A percentile compares a stretch with the other conserved stretches of the same genome.
These are phyloP conservation scores for Goniomonas avonlea DNA, from an alignment of 78 protist species.

Conservation along the genomic window DNA sequence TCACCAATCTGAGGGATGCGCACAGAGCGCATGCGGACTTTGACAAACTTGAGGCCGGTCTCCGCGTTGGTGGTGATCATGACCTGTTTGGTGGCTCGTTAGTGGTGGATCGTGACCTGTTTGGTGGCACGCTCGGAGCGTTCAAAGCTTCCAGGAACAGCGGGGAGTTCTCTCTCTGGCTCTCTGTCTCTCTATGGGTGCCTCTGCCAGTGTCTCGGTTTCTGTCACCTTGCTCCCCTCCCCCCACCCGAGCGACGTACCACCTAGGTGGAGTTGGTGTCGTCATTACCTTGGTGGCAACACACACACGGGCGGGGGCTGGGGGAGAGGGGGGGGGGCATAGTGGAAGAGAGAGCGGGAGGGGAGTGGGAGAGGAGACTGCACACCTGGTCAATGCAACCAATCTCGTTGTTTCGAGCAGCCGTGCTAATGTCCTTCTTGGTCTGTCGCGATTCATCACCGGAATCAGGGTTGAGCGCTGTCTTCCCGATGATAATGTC, in stretches of 20 bases:
- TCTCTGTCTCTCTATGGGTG: constrained; percentile 10
- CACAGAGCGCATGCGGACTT: constrained; percentile 66
- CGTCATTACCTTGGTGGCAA: neutral
- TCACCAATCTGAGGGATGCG: constrained; percentile 86
- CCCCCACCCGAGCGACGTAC: too few species aligned
- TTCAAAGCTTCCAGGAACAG: too few species aligned
- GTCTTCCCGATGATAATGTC: constrained; percentile 97
- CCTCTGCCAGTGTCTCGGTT: too few species aligned
- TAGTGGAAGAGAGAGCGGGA: neutral
- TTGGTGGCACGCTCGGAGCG: too few species aligned
- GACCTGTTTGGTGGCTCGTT: constrained; percentile 13
- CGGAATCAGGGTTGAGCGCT: too few species aligned
- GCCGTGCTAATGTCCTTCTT: constrained; percentile 57
- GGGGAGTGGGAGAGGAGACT: neutral
- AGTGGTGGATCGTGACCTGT: too few species aligned
- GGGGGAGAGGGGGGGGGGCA: neutral
- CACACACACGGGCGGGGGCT: neutral
- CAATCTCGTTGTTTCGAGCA: constrained; percentile 71
- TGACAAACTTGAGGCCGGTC: constrained; percentile 80
- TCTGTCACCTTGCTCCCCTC: too few species aligned
- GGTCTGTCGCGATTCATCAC: too few species aligned
- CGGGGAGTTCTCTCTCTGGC: constrained; percentile 25
- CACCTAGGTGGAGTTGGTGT: too few species aligned
- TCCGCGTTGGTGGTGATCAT: constrained; percentile 61
- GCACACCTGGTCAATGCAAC: constrained; percentile 79